Conservation (phyloP, 1,284 basidiomycete genomes). For the Ustilago lituana region DNA sequence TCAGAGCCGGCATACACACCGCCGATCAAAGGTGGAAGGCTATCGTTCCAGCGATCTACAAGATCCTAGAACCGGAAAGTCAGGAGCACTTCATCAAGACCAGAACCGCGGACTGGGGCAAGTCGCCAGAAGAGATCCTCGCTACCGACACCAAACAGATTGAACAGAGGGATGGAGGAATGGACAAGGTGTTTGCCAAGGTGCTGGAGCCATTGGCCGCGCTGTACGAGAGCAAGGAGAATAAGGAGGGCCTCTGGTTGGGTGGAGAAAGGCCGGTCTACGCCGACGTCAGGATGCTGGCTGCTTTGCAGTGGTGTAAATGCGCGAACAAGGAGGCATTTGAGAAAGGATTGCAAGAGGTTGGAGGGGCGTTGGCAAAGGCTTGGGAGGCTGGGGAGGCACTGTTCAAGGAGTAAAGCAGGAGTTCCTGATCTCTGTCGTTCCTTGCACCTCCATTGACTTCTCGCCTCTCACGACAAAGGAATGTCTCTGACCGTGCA, state of each 20-base stretch:
- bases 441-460: no score
- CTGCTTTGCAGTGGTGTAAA: conserved; percentile 33
- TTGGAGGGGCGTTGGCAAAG: conserved; percentile 11
- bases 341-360: conserved; percentile 12
- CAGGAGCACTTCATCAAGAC: conserved; percentile 18
- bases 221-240: conserved; percentile 18
- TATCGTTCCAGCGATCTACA: conserved; percentile 11
- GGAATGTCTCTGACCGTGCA: no score
- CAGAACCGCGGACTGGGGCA: conserved; percentile 17
- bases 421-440: no score
- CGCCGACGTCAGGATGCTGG: conserved; percentile 28
- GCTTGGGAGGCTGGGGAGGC: conserved; percentile 19
- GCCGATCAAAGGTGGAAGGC: conserved; percentile 15
- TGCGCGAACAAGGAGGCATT: conserved; percentile 18
- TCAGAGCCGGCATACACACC: conserved; percentile 3
- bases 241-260: conserved; percentile 14
- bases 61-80: conserved; percentile 30
- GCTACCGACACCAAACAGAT: conserved; percentile 12
- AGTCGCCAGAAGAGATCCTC: conserved; percentile 18
- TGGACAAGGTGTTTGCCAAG: conserved; percentile 10
- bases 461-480: no score
- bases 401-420: conserved; percentile 8
- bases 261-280: conserved; percentile 22
- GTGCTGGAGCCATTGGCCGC: conserved; percentile 19
- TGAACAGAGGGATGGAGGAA: conserved; percentile 14